Base-by-base conservation (phyloP, 2,329 filamentous ascomycete species). In the Colletotrichum coccodes region DNA sequence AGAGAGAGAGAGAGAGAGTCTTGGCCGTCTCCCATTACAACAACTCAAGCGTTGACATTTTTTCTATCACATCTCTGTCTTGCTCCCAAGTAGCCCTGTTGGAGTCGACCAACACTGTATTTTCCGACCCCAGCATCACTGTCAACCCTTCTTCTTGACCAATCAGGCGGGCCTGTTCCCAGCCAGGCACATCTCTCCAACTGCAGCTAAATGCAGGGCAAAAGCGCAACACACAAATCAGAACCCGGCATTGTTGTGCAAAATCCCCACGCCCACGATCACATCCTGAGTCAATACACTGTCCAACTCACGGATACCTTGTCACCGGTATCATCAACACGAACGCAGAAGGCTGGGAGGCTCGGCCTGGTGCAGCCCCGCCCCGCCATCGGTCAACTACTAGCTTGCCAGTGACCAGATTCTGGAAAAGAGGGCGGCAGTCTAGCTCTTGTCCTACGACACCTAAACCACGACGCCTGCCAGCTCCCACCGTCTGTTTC, bases 121-220 rank as follows among this genome's bases (percentile, higher is more conserved):
- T 46, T 40, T 40, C 36, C 40, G n/a, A 6, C 28, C 32, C 32
- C 42, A 26, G 21, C 42, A 36, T 26, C 28, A 47, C 42, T 21
- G 30, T 23, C 28, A 34, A 59, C 26, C 42, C 30, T 36, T 64
- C 36, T 38, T 9, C 23, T 56, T 38, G 12, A 28, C 65, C 65
- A 68, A 68, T 68, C 53, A 64, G 52, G 46, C 21, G 38, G 5
- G 28, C 7, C 14, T 30, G 5, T 32, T 26, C 9, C 14, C 30
- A 34, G 11, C 36, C 36, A 28, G 46, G 32, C 50, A 34, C 60
- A 49, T 68, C 21, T 53, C 30, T 68, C 53, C 65, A 68, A 54
- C 53, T 64, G 56, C 56, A 46, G 56, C 42, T 59, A 44, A 3
- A 28, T 68, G 53, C 64, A 64, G 64, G 64, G 60, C 60, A 59